Evolutionary conservation across 2,329 filamentous ascomycete genomes (phyloP), one percentile per base, ranked within the genome.

Genomic region (Trichoderma lentiforme): DNA sequence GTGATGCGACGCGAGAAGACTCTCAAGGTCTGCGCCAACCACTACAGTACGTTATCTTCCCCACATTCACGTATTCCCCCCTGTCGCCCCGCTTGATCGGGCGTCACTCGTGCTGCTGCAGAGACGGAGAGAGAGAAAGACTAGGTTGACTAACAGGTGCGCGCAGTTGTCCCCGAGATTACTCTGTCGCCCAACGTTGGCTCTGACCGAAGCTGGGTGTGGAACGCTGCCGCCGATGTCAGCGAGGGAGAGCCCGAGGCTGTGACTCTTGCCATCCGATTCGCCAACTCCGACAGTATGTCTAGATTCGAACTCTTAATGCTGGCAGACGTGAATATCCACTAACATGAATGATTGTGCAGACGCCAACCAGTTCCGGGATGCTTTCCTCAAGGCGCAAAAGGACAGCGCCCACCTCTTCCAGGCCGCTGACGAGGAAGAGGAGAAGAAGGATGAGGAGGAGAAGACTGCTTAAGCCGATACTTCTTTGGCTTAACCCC

Each of bases 1-100:
- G 96, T 99, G 78, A 99, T 99, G 96, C 93, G 96, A 83, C 90
- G 96, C 82, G 96, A 99, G 88, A 98, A 98, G 93, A 99, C 96
- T 74, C 91, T 98, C 86, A 99, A 99, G 90, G 96, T 99, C 85
- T 99, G 96, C 91, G 96, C 96, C 82, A 99, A 99, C 88, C 96
- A 99, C 89, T 99, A 99, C 86, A 92, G 95, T 97, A 91, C 80
- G 92, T 86, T 86, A 36, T 15, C 5, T 36, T 36, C 14, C 26
- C 30, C n/a, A n/a, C 64, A 61, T 43, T 9, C 7, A 14, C n/a
- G 43, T 21, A 39, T 28, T 18, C 39, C 30, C 36, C 28, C 34
- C 6, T 1, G 53, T 9, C 58, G 14, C 24, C 34, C 43, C 43
- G 43, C 43, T 21, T 51, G 43, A 51, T 51, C n/a, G 43, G 43